phyloP scores from a whole-genome alignment of 202 grass and related monocot genomes.

The Bolboschoenoplectus hybrid region DNA sequence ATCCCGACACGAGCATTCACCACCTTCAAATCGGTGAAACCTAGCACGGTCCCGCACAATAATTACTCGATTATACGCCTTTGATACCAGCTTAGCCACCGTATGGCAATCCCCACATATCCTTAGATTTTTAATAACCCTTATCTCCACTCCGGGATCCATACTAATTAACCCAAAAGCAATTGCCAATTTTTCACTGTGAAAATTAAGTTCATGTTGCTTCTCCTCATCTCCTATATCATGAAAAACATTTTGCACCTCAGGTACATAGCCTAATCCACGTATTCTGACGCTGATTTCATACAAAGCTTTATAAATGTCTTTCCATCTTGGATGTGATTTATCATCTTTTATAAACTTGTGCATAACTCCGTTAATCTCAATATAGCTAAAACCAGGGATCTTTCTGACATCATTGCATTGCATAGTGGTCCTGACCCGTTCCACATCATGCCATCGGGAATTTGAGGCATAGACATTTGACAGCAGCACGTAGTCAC shows the following conservation, averaged over 20 bases:
- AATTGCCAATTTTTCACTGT: constrained; percentile 86
- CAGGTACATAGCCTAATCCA: constrained; percentile 77
- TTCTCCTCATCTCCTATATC: constrained; percentile 93
- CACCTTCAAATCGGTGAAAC: constrained; percentile 78
- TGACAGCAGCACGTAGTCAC: constrained; percentile 88
- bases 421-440: constrained; percentile 68
- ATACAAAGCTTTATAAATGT: constrained; percentile 64
- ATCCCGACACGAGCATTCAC: constrained; percentile 74
- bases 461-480: constrained; percentile 82
- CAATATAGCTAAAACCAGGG: constrained; percentile 81
- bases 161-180: constrained; percentile 77
- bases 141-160: constrained; percentile 52
- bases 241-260: constrained; percentile 72
- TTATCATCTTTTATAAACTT: constrained; percentile 79
- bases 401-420: constrained; percentile 75
- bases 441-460: constrained; percentile 69
- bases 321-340: constrained; percentile 59
- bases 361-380: constrained; percentile 70
- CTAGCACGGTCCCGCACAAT: constrained; percentile 67
- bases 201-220: constrained; percentile 62
- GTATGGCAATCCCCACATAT: constrained; percentile 85
- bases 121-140: constrained; percentile 87
- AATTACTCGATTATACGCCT: constrained; percentile 68
- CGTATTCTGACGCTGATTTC: constrained; percentile 60
- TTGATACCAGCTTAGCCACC: constrained; percentile 82